A percentile compares a stretch with the other conserved stretches of the same genome.
These are phyloP conservation scores for Panicum virgatum DNA, from an alignment of 202 grass and related monocot genomes.

Conservation along the genomic window DNA sequence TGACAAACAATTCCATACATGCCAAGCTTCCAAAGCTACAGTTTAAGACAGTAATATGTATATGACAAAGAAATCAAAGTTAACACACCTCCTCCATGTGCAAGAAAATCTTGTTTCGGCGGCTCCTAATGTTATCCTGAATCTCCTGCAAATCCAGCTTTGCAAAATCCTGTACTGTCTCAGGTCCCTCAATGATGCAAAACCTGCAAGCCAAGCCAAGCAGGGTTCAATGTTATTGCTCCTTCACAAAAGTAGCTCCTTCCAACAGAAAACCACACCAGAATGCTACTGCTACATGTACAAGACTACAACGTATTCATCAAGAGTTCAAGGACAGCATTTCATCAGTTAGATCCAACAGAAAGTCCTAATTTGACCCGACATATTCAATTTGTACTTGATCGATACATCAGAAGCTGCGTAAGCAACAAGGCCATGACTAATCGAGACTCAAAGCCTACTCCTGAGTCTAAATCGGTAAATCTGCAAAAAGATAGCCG, in stretches of 20 bases:
- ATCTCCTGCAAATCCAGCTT: conserved; percentile 95
- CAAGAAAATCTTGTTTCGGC: conserved; percentile 98
- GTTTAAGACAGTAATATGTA: neutral
- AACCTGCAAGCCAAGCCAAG: conserved; percentile 57
- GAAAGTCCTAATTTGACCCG: neutral
- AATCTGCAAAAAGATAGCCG: neutral
- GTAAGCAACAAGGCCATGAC: conserved; percentile 5
- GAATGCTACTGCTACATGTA: neutral
- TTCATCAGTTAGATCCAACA: conserved; percentile 19
- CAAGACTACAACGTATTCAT: neutral
- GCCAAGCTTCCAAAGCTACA: neutral
- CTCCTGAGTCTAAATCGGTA: conserved; percentile 22
- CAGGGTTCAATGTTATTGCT: conserved; percentile 3
- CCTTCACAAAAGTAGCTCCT: no score
- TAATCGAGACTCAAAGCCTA: neutral
- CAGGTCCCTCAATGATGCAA: conserved; percentile 99
- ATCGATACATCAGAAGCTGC: neutral
- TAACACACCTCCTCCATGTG: conserved; percentile 96
- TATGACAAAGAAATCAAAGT: conserved; percentile 9
- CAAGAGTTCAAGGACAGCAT: neutral
- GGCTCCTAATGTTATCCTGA: conserved; percentile 93
- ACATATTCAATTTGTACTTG: neutral
- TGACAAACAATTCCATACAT: conserved; percentile 23
- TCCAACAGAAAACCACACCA: neutral
- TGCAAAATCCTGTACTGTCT: conserved; percentile 95